Percentiles rank a stretch among this genome's conserved stretches.
These are phyloP conservation scores for Excoecaria cochinchinensis DNA, from an alignment of 345 rosid genomes.

Conservation along the genomic window DNA sequence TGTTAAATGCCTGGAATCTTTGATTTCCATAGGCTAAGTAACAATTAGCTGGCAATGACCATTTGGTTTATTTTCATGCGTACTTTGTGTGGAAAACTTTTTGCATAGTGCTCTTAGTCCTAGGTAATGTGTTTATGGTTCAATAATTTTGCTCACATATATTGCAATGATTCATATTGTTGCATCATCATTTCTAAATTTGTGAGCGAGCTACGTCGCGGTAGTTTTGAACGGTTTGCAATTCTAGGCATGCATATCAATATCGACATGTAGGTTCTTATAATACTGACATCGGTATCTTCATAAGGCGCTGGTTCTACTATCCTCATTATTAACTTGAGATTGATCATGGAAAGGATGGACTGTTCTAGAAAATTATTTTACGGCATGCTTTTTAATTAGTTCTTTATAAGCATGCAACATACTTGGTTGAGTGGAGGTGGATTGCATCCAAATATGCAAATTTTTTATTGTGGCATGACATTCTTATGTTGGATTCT, in stretches of 20 bases:
- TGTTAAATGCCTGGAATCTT: neutral
- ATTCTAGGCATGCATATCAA: neutral
- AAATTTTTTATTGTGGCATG: neutral
- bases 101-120: neutral
- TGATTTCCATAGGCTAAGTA: neutral
- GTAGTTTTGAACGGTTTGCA: neutral
- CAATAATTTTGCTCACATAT: too few relatives aligned
- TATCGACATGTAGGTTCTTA: neutral
- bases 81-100: too few relatives aligned
- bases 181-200: too few relatives aligned
- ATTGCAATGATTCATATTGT: too few relatives aligned
- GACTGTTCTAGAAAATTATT: neutral
- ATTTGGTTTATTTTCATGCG: neutral
- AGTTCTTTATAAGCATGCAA: neutral
- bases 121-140: too few relatives aligned
- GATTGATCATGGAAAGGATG: neutral
- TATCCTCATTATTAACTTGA: neutral
- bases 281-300: neutral
- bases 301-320: neutral
- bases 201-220: too few relatives aligned
- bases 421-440: neutral
- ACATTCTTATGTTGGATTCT: neutral
- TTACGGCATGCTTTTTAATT: too few relatives aligned
- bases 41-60: neutral
- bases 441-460: neutral